These are phyloP conservation scores for Trypanosoma platydactyli DNA, from an alignment of 208 protist genomes.

Conservation along the genomic window DNA sequence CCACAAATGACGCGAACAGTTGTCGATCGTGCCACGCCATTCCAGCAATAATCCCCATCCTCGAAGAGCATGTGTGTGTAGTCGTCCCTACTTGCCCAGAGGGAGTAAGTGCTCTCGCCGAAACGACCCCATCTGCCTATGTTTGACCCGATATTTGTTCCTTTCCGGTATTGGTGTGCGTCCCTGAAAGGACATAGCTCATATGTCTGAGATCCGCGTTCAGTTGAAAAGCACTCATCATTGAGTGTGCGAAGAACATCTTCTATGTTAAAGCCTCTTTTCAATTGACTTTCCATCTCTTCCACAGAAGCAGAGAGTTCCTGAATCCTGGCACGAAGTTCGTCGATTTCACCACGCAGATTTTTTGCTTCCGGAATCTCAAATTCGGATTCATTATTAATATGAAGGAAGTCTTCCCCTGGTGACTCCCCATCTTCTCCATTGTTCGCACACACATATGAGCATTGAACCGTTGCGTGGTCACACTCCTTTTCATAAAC, in stretches of 20 bases:
- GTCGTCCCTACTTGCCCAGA: slow-evolving; percentile 59
- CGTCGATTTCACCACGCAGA: slow-evolving; percentile 13
- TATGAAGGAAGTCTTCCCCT: slow-evolving; percentile 1
- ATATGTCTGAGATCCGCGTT: slow-evolving; percentile 55
- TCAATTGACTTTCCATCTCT: slow-evolving; percentile 21
- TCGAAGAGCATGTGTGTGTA: slow-evolving; percentile 61
- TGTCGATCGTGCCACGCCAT: slow-evolving; percentile 34
- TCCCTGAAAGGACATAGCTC: slow-evolving; percentile 54
- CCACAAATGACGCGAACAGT: slow-evolving; percentile 73
- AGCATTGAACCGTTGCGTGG: slow-evolving; percentile 44
- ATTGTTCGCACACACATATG: slow-evolving; percentile 45
- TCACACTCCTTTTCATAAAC: slow-evolving; percentile 31
- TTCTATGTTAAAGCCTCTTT: slow-evolving; percentile 37
- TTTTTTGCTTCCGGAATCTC: slow-evolving; percentile 34
- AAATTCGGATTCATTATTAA: slow-evolving; percentile 32
- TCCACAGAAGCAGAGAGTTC: slow-evolving; percentile 9
- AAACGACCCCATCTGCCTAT: slow-evolving; percentile 64
- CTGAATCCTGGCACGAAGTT: slow-evolving; percentile 29
- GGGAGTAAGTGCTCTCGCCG: slow-evolving; percentile 65
- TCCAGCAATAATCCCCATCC: slow-evolving; percentile 57
- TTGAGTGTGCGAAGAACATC: slow-evolving; percentile 55
- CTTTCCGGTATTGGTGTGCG: slow-evolving; percentile 41
- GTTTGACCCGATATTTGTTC: slow-evolving; percentile 10
- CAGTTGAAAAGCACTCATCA: slow-evolving; percentile 48
- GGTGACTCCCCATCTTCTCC: slow-evolving; percentile 28